These are phyloP conservation scores for Populus tremula DNA, from an alignment of 345 rosid species.

Conservation along the genomic window DNA sequence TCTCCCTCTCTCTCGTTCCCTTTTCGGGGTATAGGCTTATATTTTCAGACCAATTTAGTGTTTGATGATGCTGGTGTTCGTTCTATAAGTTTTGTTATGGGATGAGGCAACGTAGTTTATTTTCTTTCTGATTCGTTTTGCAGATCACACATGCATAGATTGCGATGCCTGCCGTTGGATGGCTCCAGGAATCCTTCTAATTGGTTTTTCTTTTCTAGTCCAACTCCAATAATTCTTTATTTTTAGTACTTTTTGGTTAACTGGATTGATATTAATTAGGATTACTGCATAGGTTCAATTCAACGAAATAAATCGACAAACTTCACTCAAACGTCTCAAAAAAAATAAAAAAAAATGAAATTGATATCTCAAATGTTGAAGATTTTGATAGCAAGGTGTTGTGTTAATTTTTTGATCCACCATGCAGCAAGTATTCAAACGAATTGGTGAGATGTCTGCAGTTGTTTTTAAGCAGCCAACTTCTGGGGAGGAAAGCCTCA, in stretches of 20 bases:
- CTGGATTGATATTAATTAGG: neutral
- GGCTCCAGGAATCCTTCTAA: conserved; percentile 50
- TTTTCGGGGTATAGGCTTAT: neutral
- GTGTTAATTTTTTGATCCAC: neutral
- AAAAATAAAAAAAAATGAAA: neutral
- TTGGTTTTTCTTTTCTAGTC: neutral
- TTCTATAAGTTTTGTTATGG: neutral
- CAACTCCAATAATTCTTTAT: neutral
- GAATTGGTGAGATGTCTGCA: conserved; percentile 50
- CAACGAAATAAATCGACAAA: neutral
- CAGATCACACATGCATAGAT: conserved; percentile 61
- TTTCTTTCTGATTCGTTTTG: conserved; percentile 13
- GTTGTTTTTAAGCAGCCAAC: conserved; percentile 60
- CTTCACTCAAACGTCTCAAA: neutral
- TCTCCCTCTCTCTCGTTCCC: neutral
- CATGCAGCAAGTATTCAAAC: conserved; percentile 46
- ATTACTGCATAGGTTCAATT: neutral
- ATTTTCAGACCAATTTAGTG: neutral
- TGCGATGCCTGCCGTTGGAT: conserved; percentile 81
- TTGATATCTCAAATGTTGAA: neutral
- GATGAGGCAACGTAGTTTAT: neutral
- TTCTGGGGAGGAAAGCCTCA: conserved; percentile 41
- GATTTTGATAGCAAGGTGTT: neutral
- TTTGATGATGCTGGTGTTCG: neutral
- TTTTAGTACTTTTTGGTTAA: neutral